phyloP scores from a whole-genome alignment of 169 alveolate species.

The Plasmodium coatneyi region DNA sequence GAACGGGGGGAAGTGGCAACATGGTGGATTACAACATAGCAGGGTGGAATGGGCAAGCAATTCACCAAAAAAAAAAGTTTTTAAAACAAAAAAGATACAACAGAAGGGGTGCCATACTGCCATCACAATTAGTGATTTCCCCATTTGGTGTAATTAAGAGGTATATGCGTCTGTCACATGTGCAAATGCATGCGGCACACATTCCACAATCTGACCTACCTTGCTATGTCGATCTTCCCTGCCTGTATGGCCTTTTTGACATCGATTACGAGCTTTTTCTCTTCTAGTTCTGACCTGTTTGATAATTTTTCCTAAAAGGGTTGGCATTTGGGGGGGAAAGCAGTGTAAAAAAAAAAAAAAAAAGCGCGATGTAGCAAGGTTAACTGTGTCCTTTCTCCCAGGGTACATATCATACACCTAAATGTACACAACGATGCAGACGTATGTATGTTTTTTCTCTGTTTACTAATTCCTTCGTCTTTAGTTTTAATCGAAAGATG shows the following conservation, averaged over 20 bases:
- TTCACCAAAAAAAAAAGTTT: not conserved
- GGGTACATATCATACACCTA: not conserved
- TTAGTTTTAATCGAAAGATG: conserved; percentile 60
- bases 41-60: not conserved
- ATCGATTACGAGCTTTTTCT: conserved; percentile 30
- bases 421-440: not conserved
- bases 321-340: not conserved
- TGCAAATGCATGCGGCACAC: not conserved
- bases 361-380: not conserved
- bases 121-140: not conserved
- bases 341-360: not conserved
- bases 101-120: not conserved
- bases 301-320: conserved; percentile 63
- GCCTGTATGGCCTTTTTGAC: conserved; percentile 72
- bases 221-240: conserved; percentile 66
- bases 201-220: conserved; percentile 11
- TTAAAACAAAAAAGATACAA: not conserved
- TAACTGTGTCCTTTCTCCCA: not conserved
- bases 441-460: not conserved
- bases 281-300: conserved; percentile 59
- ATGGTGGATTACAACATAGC: not conserved
- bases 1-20: not conserved
- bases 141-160: not conserved
- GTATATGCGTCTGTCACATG: not conserved
- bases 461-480: conserved; percentile 71